Percentiles rank a stretch among this genome's conserved stretches.
Conservation (phyloP, 164 flowering plant species). For the Amborella trichopoda region DNA sequence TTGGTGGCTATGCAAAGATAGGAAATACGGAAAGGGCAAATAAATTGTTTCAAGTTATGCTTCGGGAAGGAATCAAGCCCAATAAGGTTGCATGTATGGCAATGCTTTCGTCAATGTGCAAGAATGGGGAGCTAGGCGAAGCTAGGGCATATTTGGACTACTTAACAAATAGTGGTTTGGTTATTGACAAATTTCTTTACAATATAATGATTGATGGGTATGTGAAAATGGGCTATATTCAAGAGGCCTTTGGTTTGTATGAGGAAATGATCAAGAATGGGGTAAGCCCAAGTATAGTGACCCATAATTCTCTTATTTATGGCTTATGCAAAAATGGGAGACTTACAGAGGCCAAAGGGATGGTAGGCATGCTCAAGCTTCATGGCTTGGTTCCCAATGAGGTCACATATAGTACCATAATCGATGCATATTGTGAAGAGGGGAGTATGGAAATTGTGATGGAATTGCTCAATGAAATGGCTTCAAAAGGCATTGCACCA, state of each 20-base stretch:
- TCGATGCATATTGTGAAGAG: conserved; percentile 52
- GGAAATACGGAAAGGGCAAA: conserved; percentile 41
- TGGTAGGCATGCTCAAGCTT: conserved; percentile 21
- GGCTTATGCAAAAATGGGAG: conserved; percentile 51
- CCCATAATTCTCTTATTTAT: conserved; percentile 58
- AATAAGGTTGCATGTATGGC: conserved; percentile 27
- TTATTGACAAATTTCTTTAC: conserved; percentile 30
- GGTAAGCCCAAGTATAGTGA: conserved; percentile 48
- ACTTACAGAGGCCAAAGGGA: conserved; percentile 28
- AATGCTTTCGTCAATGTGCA: conserved; percentile 39
- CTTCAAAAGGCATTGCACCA: conserved; percentile 27
- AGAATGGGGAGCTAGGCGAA: conserved; percentile 35
- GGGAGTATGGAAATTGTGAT: conserved; percentile 22
- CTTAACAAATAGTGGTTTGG: conserved; percentile 15
- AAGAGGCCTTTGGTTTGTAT: conserved; percentile 37
- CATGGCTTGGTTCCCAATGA: conserved; percentile 41
- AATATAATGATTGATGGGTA: conserved; percentile 70
- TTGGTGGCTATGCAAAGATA: conserved; percentile 55
- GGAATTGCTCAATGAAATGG: conserved; percentile 40
- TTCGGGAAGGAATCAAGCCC: conserved; percentile 27
- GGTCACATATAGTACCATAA: conserved; percentile 55
- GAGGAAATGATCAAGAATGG: conserved; percentile 22
- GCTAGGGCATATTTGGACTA: conserved; percentile 45
- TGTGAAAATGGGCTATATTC: conserved; percentile 38
- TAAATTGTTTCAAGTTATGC: conserved; percentile 35